Base-by-base conservation (phyloP, 2,329 filamentous ascomycete genomes). In the Fusarium luffae region DNA sequence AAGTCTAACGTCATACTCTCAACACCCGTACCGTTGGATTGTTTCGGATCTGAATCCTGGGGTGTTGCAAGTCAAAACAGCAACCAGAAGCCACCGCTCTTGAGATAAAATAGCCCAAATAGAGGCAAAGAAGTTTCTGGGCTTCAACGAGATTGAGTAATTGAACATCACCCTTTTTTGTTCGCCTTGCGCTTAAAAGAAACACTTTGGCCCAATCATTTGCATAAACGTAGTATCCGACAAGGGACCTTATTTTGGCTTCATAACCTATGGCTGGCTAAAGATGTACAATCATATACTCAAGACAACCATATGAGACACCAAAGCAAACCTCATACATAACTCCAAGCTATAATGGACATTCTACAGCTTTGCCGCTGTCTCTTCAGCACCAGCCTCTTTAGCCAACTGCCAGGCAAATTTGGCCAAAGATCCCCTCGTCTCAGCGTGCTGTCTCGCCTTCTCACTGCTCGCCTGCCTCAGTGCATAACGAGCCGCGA, bases 401-500 rank as follows among this genome's bases (percentile, higher is more conserved):
- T 84, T 84, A 61, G 94, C 90, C 73, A 93, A 81, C 61, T 86
- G 84, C 93, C 94, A 98, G 8, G 93, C 93, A 74, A 92, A 85
- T 79, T 93, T 85, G 1, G 91, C 94, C 83, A 95, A 88, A 23
- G 92, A 90, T 47, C 83, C 85, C 81, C 92, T 90, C 78, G 88
- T 87, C 58, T 82, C 83, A 0, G 86, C 93, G 80, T 97, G 93
- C 43, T 89, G 85, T 72, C 85, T 87, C 9, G 96, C 96, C 78
- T 92, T 88, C 61, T 89, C 92, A 79, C 93, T 97, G 81, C 94
- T 97, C 40, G 96, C 96, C 85, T 98, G 95, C 50, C 95, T 84
- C 49, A 87, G 82, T 27, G 96, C 96, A 79, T 92, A 92, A 69
- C 96, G 84, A 51, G 96, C 96, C 50, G 94, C 94, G 78, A 99